Evolutionary conservation across 2,329 filamentous ascomycete genomes (phyloP), one percentile per base, ranked within the genome.

Genomic region (Monosporascus sp.): DNA sequence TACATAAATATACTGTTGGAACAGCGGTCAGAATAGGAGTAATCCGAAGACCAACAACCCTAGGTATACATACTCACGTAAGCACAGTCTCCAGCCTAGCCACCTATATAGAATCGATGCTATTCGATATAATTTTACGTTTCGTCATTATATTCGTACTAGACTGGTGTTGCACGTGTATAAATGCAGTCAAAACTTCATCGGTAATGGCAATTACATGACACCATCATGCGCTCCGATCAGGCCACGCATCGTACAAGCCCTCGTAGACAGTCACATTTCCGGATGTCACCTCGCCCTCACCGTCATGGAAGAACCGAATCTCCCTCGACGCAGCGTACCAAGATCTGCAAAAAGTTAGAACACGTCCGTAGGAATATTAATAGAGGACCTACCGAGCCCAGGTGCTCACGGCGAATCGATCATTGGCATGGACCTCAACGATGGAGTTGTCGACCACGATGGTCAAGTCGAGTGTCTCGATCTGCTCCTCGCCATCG

Each of bases 381-480:
- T 26, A 19, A 17, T 7, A 16, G 41, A 17, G 17, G 37, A 45
- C 70, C 63, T 68, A 74, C 70, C 71, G 66, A 49, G 68, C 67
- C 73, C 73, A 76, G 5, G 73, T 74, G 49, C 72, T 70, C 20
- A 75, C 35, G 3, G 66, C 72, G 50, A 75, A 75, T 7, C 73
- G 59, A 31, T 68, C 66, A 40, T 76, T 75, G 8, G 71, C 72
- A 52, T 73, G 70, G 0, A 76, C 66, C 54, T 76, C 69, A 7
- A 71, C 59, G 22, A 71, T 57, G 3, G 67, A 59, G 44, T 70
- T 71, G 46, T 71, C 73, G 1, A 76, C 71, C 5, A 75, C 66
- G 47, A 75, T 69, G 2, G 69, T 74, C 37, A 76, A 55, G 19
- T 72, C 52, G 7, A 76, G 60, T 5, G 62, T 68, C 57, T 75